Percentiles rank a stretch among this genome's conserved stretches.
Conservation (phyloP, 75 land plant species). For the Pinus albicaulis region DNA sequence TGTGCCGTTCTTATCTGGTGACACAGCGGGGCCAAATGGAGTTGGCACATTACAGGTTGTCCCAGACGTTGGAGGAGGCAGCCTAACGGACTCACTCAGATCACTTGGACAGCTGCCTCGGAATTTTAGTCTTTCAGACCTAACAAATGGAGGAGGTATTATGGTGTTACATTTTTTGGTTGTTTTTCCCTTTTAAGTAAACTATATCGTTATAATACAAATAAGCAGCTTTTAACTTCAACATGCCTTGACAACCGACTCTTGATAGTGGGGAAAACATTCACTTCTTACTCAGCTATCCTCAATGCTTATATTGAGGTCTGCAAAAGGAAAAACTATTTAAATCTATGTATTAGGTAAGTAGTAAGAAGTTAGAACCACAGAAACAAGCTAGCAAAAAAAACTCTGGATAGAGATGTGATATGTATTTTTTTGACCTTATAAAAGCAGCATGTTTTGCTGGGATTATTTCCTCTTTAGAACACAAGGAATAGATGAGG, state of each 20-base stretch:
- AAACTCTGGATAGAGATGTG: no score
- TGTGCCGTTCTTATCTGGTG: slow-evolving; percentile 60
- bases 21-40: slow-evolving; percentile 33
- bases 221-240: background rate
- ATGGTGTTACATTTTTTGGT: background rate
- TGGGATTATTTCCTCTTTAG: no score
- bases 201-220: background rate
- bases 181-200: background rate
- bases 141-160: slow-evolving; percentile 79
- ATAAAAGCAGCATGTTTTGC: no score
- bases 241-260: background rate
- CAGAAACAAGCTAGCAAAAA: no score
- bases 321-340: background rate
- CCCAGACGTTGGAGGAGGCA: slow-evolving; percentile 56
- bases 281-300: background rate
- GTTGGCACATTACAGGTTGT: slow-evolving; percentile 61
- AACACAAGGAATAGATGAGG: no score
- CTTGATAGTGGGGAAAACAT: background rate
- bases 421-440: no score
- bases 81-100: slow-evolving; percentile 65
- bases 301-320: background rate
- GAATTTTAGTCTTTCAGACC: slow-evolving; percentile 92
- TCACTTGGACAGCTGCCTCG: slow-evolving; percentile 75
- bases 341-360: background rate
- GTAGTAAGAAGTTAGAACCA: no score